A percentile compares a stretch with the other conserved stretches of the same genome.
Conservation (phyloP, 176 grass and related monocot species). For the Metroxylon sagu region DNA sequence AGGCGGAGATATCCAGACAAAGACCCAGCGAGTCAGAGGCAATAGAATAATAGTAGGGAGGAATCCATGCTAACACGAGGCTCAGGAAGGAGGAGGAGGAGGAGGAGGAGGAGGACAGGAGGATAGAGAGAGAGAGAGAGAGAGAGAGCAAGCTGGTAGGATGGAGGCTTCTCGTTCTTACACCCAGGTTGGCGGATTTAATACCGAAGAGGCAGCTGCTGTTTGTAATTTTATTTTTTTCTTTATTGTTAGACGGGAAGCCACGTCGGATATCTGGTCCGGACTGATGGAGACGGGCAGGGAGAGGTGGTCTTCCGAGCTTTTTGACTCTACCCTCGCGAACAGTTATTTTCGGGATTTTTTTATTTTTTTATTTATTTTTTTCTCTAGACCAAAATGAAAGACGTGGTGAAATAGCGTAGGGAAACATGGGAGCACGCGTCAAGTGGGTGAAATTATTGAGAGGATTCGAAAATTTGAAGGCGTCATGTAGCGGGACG, state of each 20-base stretch:
- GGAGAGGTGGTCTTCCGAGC: no score
- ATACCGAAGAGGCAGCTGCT: no score
- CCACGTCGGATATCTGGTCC: no score
- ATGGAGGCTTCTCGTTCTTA: background rate
- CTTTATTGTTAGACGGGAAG: no score
- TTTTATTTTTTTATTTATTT: background rate
- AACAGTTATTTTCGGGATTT: background rate
- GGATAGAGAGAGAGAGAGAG: no score
- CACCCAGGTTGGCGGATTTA: no score
- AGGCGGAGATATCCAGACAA: conserved; percentile 15
- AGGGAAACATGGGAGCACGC: no score
- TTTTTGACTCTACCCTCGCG: no score
- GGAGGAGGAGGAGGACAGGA: background rate
- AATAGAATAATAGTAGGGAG: background rate
- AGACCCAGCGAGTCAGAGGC: background rate
- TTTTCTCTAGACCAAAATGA: background rate
- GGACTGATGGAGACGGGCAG: no score
- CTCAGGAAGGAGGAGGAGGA: background rate
- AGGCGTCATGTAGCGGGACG: background rate
- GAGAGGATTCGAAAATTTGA: conserved; percentile 13
- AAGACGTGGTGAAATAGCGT: background rate
- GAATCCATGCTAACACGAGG: background rate
- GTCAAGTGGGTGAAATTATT: no score
- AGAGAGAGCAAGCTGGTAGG: background rate
- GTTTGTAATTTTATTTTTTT: no score